Base-by-base conservation (phyloP, 768 basidiomycete genomes). In the Wakefieldia striispora region DNA sequence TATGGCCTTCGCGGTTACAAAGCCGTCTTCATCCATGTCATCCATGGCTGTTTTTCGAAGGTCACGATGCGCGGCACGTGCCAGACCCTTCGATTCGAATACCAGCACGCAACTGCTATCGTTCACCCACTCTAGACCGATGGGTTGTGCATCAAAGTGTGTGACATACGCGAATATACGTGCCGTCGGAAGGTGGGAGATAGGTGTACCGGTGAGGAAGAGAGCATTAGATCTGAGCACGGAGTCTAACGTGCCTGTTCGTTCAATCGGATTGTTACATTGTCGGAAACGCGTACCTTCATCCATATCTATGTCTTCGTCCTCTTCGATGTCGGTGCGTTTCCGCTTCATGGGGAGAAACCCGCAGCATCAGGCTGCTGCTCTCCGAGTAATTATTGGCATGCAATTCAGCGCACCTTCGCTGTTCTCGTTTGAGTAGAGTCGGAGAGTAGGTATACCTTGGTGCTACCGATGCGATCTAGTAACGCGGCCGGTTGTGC, bases 51-150 rank as follows among this genome's bases (percentile, higher is more conserved):
- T 68, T 63, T 83, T 84, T 56, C 76, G 76, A 16, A 90, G 74
- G 19, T 60, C 61, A 11, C 70, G 67, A 55, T 77, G 75, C 2
- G 80, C 84, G 1, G 69, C 57, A 21, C 77, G 75, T 12, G 88
- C 88, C 12, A 73, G 66, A 33, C 69, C 52, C 43, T 75, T 80
- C 34, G 79, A 75, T 26, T 76, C 68, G 62, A 90, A 93, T 37
- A 93, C 85, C 43, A 92, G 72, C 4, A 93, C 77, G 57, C 88
- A 91, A 21, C 86, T 90, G 20, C 73, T 84, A 69, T 93, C 91
- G 64, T 91, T 83, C 17, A 93, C 77, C 91, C 91, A 93, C 70
- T 93, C 91, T 8, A 93, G 71, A 8, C 78, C 90, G 54, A 89
- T 76, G 0, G 90, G 90, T 17, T 78, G 74, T 1, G 82, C 75